Conservation (phyloP, 306 rosid genomes). For the Malus domestica region DNA sequence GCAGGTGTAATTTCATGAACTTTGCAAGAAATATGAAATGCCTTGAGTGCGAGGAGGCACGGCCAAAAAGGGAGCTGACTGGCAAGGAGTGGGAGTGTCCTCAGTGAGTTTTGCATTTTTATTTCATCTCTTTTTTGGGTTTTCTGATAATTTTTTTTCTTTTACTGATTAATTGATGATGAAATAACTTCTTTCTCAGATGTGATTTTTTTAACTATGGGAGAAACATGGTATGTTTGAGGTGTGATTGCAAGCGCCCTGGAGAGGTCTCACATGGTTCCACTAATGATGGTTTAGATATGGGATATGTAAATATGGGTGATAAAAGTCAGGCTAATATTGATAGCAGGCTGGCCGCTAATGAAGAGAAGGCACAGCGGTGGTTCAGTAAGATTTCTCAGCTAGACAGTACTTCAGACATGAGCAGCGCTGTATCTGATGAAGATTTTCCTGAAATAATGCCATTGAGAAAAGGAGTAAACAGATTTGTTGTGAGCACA, state of each 20-base stretch:
- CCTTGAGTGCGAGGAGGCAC: constrained; percentile 83
- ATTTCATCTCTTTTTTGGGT: neutral
- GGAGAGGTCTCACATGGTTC: constrained; percentile 40
- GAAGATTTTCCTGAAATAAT: constrained; percentile 95
- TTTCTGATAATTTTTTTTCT: neutral
- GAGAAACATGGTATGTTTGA: constrained; percentile 63
- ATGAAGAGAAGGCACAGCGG: constrained; percentile 87
- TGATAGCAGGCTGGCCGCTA: constrained; percentile 59
- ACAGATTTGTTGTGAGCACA: constrained; percentile 89
- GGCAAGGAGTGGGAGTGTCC: constrained; percentile 99
- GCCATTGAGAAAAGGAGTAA: constrained; percentile 93
- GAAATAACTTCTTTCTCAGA: constrained; percentile 34
- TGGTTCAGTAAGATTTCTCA: constrained; percentile 94
- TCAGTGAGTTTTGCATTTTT: constrained; percentile 55
- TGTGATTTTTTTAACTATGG: constrained; percentile 83
- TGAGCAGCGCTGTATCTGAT: constrained; percentile 44
- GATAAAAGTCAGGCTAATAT: constrained; percentile 26
- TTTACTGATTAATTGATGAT: constrained; percentile 11
- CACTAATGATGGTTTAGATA: constrained; percentile 20
- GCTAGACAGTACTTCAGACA: constrained; percentile 55
- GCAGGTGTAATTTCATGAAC: constrained; percentile 98
- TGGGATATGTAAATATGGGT: constrained; percentile 34
- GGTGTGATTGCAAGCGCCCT: constrained; percentile 92
- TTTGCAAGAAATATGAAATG: constrained; percentile 83
- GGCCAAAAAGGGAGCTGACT: constrained; percentile 74